phyloP scores from a whole-genome alignment of 2,329 filamentous ascomycete genomes.

The Ophiosphaerella herpotricha region DNA sequence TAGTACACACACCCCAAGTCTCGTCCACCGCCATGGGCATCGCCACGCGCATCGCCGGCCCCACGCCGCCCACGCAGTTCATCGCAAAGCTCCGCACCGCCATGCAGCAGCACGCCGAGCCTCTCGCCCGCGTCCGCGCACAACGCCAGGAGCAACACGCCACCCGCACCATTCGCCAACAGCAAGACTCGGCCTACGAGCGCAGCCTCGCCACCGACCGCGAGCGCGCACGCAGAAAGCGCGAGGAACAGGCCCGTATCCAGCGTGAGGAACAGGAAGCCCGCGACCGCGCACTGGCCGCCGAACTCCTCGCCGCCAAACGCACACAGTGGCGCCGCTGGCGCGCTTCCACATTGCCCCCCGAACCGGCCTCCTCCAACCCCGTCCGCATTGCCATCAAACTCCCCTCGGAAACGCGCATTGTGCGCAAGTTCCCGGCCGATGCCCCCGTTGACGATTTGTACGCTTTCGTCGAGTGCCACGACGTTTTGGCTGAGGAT shows the following conservation, averaged over 20 bases:
- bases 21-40: conserved; percentile 89
- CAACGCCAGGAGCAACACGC: conserved; percentile 80
- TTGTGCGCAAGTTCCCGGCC: conserved; percentile 74
- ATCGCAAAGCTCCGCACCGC: conserved; percentile 74
- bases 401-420: conserved; percentile 62
- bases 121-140: conserved; percentile 74
- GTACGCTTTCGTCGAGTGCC: conserved; percentile 95
- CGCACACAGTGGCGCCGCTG: conserved; percentile 76
- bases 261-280: conserved; percentile 69
- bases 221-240: conserved; percentile 76
- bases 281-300: conserved; percentile 65
- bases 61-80: conserved; percentile 71
- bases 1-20: conserved; percentile 85
- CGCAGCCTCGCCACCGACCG: conserved; percentile 85
- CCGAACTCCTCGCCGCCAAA: conserved; percentile 61
- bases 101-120: conserved; percentile 75
- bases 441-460: conserved; percentile 81
- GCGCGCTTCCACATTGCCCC: conserved; percentile 69
- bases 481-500: conserved; percentile 62
- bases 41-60: conserved; percentile 76
- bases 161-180: conserved; percentile 76
- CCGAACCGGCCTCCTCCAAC: conserved; percentile 67
- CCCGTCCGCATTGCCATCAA: conserved; percentile 63
- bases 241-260: conserved; percentile 71
- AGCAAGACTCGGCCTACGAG: conserved; percentile 94